Base-by-base conservation (phyloP, 768 basidiomycete species). In the Xerocomus potaroensis region DNA sequence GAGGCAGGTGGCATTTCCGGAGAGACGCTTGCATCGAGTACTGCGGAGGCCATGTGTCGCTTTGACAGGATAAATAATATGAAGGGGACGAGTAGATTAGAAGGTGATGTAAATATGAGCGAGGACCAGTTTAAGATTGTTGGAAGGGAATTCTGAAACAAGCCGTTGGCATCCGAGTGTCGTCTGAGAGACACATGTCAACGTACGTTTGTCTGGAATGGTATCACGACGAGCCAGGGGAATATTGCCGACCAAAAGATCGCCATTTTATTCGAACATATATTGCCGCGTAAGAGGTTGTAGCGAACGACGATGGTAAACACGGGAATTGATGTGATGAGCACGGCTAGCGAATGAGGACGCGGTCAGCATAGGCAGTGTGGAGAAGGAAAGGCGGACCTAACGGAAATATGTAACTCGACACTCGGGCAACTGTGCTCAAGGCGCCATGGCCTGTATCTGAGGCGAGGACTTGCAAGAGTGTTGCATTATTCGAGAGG, bases 91-190 rank as follows among this genome's bases (percentile, higher is more conserved):
- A 60, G 52, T 16, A 60, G 59, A 36, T 60, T 60, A 3, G 50
- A 45, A 16, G 59, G 59, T 3, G 55, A 45, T 1, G 59, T 61
- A 36, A 60, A 52, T 43, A 60, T 36, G 12, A 60, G 59, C 3
- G 59, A 61, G 5, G 59, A 56, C 59, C 59, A 60, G 9, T 60
- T 60, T 10, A 60, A 34, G 43, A 60, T 58, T 1, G 31, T 45
- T 12, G 46, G 19, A 9, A 60, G 36, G 34, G 51, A 54, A 26
- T 30, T 49, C 58, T 59, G 33, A 16, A 32, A 37, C 10, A 2
- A 7, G 18, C 22, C 3, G 29, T 48, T 19, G 42, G 43, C 8
- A 37, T 22, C 30, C 27, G 19, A 16, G 14, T 2, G 39, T 30
- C 9, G n/a, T n/a, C 6, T 3, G 3, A 1, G 16, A 33, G 19